Conservation (phyloP, 257 asterid genomes). For the Datura wrightii region DNA sequence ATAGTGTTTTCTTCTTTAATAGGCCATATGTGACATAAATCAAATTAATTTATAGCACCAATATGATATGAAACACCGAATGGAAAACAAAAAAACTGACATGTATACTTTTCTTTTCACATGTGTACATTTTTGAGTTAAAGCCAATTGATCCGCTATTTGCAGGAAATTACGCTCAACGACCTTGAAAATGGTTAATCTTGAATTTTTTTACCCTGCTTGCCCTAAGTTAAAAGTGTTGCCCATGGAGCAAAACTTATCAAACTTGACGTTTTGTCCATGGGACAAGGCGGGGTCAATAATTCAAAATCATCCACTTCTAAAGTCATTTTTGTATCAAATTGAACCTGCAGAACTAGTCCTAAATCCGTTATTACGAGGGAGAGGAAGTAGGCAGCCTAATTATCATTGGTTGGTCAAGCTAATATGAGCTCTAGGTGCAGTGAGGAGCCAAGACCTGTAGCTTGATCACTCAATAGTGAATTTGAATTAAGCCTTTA, state of each 20-base stretch:
- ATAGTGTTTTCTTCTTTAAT: too few relatives aligned
- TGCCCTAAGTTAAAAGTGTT: not conserved
- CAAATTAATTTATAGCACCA: too few relatives aligned
- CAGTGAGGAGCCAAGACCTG: constrained; percentile 31
- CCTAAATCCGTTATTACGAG: not conserved
- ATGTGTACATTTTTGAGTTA: not conserved
- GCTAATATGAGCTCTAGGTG: constrained; percentile 24
- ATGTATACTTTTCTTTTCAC: not conserved
- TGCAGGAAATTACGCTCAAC: not conserved
- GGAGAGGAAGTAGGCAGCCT: not conserved
- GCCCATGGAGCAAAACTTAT: not conserved
- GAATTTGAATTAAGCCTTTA: constrained; percentile 21
- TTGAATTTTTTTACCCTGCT: not conserved
- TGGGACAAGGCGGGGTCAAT: not conserved
- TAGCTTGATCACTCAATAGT: constrained; percentile 21
- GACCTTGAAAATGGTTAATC: not conserved
- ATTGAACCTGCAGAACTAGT: not conserved
- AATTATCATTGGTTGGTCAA: constrained; percentile 26
- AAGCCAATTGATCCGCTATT: not conserved
- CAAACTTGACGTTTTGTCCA: not conserved
- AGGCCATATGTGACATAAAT: too few relatives aligned
- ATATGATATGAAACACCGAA: too few relatives aligned
- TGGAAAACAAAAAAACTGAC: too few relatives aligned
- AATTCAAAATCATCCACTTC: not conserved
- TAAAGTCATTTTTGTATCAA: not conserved